Evolutionary conservation across 352 stramenopile genomes (phyloP).

Genomic region (Aphanomyces stellatus): DNA sequence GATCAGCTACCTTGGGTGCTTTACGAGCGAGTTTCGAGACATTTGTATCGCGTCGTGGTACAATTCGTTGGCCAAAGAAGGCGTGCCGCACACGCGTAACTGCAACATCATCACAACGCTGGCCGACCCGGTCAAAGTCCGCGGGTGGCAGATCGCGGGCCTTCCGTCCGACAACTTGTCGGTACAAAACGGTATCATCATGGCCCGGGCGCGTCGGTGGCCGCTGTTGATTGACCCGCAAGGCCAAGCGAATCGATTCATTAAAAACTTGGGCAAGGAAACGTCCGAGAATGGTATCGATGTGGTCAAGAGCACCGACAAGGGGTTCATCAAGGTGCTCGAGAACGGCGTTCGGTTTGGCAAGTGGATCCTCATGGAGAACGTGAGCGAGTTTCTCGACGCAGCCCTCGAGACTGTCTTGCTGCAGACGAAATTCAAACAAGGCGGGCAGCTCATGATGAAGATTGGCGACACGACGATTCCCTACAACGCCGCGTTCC

Average conservation of each 20-base stretch:
- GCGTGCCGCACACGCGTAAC: slow-evolving; percentile 70
- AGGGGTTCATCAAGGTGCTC: slow-evolving; percentile 68
- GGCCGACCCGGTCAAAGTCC: slow-evolving; percentile 84
- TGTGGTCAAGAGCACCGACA: slow-evolving; percentile 76
- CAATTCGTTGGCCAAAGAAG: slow-evolving; percentile 47
- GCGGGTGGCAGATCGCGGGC: slow-evolving; percentile 87
- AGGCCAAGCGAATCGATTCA: slow-evolving; percentile 89
- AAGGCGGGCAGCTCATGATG: slow-evolving; percentile 90
- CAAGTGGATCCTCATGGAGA: slow-evolving; percentile 87
- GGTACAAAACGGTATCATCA: slow-evolving; percentile 91
- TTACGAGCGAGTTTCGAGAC: slow-evolving; percentile 90
- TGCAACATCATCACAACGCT: slow-evolving; percentile 87
- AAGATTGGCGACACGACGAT: slow-evolving; percentile 88
- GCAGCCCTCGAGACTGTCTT: slow-evolving; percentile 86
- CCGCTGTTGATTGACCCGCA: slow-evolving; percentile 89
- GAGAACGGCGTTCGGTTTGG: slow-evolving; percentile 91
- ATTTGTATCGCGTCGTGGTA: slow-evolving; percentile 80
- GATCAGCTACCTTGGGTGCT: slow-evolving; percentile 90
- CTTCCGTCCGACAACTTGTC: slow-evolving; percentile 86
- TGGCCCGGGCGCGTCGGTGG: slow-evolving; percentile 83
- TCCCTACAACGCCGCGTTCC: slow-evolving; percentile 84
- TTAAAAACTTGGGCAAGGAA: slow-evolving; percentile 88
- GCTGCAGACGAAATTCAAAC: slow-evolving; percentile 89
- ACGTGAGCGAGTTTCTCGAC: slow-evolving; percentile 81
- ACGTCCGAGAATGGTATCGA: slow-evolving; percentile 79